Evolutionary conservation across 208 protist genomes (phyloP).

Genomic region (Leishmania major): DNA sequence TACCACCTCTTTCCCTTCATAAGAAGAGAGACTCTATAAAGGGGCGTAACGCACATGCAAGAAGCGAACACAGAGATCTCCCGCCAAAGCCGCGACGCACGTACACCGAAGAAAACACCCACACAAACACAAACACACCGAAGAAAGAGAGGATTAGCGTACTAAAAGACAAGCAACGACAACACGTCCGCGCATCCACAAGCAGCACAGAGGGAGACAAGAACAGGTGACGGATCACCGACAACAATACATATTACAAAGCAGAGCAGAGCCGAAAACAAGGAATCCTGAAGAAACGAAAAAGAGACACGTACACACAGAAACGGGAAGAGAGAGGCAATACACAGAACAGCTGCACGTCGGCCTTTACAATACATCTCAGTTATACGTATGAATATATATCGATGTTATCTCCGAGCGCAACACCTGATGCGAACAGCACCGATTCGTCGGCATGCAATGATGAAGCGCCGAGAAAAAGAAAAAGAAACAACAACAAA

Average conservation of each 20-base stretch:
- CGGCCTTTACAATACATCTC: not conserved
- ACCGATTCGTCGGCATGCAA: not conserved
- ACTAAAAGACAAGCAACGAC: not conserved
- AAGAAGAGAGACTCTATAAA: not conserved
- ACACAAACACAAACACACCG: not conserved
- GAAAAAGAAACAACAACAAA: not conserved
- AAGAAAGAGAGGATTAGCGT: not conserved
- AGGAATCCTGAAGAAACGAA: not conserved
- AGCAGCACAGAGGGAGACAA: not conserved
- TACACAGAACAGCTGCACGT: not conserved
- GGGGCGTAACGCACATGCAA: not conserved
- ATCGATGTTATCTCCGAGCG: not conserved
- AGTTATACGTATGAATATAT: not conserved
- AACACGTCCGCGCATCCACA: not conserved
- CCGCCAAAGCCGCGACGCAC: no score
- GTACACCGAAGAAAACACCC: not conserved
- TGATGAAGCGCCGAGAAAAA: not conserved
- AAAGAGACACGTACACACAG: not conserved
- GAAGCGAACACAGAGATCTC: not conserved
- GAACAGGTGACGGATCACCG: not conserved
- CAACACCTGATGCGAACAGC: not conserved
- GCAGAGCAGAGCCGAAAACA: not conserved
- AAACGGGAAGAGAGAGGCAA: no score
- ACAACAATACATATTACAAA: not conserved
- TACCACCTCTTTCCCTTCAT: not conserved